Evolutionary conservation across 805 yeast genomes (phyloP).

Genomic region (Cyberlindnera nakhonratchasimensis): DNA sequence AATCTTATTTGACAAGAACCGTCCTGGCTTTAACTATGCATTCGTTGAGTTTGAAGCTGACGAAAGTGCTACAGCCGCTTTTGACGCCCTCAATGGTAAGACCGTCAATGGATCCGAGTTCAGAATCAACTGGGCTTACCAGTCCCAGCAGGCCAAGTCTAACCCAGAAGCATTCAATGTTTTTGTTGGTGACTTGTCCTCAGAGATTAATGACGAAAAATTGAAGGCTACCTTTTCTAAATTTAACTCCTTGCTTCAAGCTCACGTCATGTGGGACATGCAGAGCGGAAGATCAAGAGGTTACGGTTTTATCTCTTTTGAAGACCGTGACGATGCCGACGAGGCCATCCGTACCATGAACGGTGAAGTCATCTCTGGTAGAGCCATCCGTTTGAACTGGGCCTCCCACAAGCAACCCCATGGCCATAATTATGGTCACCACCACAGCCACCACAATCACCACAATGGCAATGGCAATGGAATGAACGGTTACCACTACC

Average conservation of each 20-base stretch:
- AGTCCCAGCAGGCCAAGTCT: slow-evolving; percentile 63
- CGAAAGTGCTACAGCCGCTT: slow-evolving; percentile 58
- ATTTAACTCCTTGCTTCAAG: slow-evolving; percentile 65
- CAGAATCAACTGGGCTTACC: slow-evolving; percentile 79
- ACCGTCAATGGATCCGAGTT: slow-evolving; percentile 52
- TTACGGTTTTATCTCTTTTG: slow-evolving; percentile 84
- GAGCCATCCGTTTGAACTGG: slow-evolving; percentile 84
- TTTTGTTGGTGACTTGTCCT: slow-evolving; percentile 82
- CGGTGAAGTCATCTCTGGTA: slow-evolving; percentile 66
- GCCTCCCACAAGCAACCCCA: slow-evolving; percentile 62
- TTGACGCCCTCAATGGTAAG: slow-evolving; percentile 52
- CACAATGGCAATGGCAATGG: slow-evolving; percentile 32
- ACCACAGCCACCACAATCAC: slow-evolving; percentile 21
- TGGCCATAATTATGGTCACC: slow-evolving; percentile 13
- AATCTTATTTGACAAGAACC: slow-evolving; percentile 71
- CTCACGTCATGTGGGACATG: slow-evolving; percentile 98
- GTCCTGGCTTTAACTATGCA: slow-evolving; percentile 73
- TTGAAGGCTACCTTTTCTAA: slow-evolving; percentile 53
- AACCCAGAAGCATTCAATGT: slow-evolving; percentile 58
- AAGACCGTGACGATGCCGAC: slow-evolving; percentile 65
- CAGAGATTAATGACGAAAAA: slow-evolving; percentile 78
- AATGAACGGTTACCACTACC: slow-evolving; percentile 16
- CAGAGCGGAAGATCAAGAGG: slow-evolving; percentile 90
- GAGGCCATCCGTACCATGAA: slow-evolving; percentile 68
- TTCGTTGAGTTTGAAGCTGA: slow-evolving; percentile 70